Evolutionary conservation across 2,329 filamentous ascomycete species (phyloP), one percentile per base, ranked within the genome.

Genomic region (Claviceps sp.): DNA sequence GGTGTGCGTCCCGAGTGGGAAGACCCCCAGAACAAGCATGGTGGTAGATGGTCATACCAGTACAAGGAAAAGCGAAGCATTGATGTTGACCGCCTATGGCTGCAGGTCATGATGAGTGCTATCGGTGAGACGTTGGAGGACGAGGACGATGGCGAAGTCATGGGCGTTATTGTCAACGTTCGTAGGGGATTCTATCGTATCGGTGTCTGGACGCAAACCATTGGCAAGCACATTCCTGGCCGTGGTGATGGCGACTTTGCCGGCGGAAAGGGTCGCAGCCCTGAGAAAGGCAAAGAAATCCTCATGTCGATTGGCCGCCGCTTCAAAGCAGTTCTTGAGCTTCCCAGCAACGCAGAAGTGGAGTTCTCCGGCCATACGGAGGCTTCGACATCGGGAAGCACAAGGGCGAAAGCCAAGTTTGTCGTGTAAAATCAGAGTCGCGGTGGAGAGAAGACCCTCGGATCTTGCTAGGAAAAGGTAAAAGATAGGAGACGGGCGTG

Each of bases 101-200:
- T 98, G 54, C 88, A 97, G 68, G 87, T 95, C 56, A 95, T 98
- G 83, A 85, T 98, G 61, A 83, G 86, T 36, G 93, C 90, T 52
- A 97, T 98, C 60, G 93, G 93, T 64, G 94, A 98, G 78, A 97
- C 91, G 26, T 85, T 98, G 51, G 93, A 98, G 75, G 84, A 87
- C 42, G 90, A 96, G 65, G 84, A 85, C 37, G 93, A 97, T 65
- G 90, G 90, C 61, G 94, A 98, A 71, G 86, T 98, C 68, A 97
- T 97, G 93, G 93, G 93, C 58, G 94, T 98, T 37, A 93, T 98
- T 26, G 90, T 97, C 75, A 98, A 98, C 71, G 91, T 98, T 54
- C 86, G 93, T 70, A 96, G 95, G 76, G 90, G 86, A 49, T 97
- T 98, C 75, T 98, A 89, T 79, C 87, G 93, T 75, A 86, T 98